These are phyloP conservation scores for Salix viminalis DNA, from an alignment of 345 rosid genomes.

Conservation along the genomic window DNA sequence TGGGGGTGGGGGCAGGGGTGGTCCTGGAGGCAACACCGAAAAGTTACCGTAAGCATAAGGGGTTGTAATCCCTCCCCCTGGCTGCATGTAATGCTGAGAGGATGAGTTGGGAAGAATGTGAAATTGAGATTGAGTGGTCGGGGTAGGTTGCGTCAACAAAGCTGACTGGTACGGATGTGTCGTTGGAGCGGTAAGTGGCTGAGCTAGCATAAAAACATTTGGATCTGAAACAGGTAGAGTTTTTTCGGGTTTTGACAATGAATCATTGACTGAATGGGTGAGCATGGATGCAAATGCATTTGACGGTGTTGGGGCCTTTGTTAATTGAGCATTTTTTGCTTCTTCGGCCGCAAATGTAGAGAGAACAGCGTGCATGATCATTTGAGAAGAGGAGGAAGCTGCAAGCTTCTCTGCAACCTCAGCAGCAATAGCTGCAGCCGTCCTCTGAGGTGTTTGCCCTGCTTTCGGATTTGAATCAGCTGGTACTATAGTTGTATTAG, in stretches of 20 bases:
- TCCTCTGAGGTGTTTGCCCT: slow-evolving; percentile 56
- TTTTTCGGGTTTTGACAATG: slow-evolving; percentile 41
- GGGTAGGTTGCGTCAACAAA: slow-evolving; percentile 32
- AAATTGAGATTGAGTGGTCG: slow-evolving; percentile 52
- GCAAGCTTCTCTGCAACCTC: slow-evolving; percentile 91
- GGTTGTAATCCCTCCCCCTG: slow-evolving; percentile 43
- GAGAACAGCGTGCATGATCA: slow-evolving; percentile 89
- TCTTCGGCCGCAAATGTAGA: slow-evolving; percentile 93
- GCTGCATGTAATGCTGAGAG: slow-evolving; percentile 55
- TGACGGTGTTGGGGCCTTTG: slow-evolving; percentile 23
- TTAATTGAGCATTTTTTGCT: slow-evolving; percentile 60
- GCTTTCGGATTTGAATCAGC: slow-evolving; percentile 32
- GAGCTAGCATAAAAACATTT: slow-evolving; percentile 37
- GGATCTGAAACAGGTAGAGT: slow-evolving; percentile 43
- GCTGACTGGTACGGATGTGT: slow-evolving; percentile 41
- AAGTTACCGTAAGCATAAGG: slow-evolving; percentile 58
- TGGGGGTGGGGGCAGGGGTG: slow-evolving; percentile 44
- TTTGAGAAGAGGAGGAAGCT: slow-evolving; percentile 81
- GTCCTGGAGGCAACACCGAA: slow-evolving; percentile 58
- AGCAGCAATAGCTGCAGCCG: slow-evolving; percentile 88
- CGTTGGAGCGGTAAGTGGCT: slow-evolving; percentile 33
- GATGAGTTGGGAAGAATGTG: slow-evolving; percentile 54
- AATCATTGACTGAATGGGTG: slow-evolving; percentile 15
- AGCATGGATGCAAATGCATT: slow-evolving; percentile 22
- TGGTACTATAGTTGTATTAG: slow-evolving; percentile 23